phyloP scores from a whole-genome alignment of 805 yeast genomes.

The Saturnispora sekii region DNA sequence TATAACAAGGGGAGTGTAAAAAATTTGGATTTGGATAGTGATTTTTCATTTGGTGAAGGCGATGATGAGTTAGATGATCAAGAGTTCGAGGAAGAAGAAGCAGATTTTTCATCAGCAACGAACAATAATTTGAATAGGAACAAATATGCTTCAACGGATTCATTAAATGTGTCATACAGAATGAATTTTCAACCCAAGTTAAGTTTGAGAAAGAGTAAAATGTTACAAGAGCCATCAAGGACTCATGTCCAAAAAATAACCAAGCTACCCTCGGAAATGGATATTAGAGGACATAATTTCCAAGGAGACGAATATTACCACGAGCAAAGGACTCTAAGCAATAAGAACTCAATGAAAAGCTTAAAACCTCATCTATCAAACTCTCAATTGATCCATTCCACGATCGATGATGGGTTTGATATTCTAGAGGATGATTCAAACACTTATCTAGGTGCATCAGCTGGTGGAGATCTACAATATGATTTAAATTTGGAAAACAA shows the following conservation, averaged over 20 bases:
- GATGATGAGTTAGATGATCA: constrained; percentile 10
- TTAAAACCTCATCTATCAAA: constrained; percentile 17
- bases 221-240: constrained; percentile 20
- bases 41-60: constrained; percentile 18
- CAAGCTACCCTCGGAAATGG: constrained; percentile 6
- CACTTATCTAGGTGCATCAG: no score
- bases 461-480: not conserved
- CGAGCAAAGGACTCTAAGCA: not conserved
- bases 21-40: constrained; percentile 24
- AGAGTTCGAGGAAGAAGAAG: not conserved
- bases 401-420: not conserved
- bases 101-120: not conserved
- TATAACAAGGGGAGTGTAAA: constrained; percentile 19
- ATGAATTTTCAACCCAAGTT: constrained; percentile 21
- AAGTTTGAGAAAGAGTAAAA: constrained; percentile 18
- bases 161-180: constrained; percentile 24
- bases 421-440: not conserved
- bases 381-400: constrained; percentile 14
- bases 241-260: constrained; percentile 20
- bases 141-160: constrained; percentile 13
- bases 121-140: constrained; percentile 6
- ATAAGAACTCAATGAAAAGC: constrained; percentile 14
- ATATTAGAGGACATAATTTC: constrained; percentile 4
- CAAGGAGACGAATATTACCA: constrained; percentile 1
- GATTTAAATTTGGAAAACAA: constrained; percentile 7